These are phyloP conservation scores for Backusella sp. DNA, from an alignment of 192 early-diverging fungal species.

Conservation along the genomic window DNA sequence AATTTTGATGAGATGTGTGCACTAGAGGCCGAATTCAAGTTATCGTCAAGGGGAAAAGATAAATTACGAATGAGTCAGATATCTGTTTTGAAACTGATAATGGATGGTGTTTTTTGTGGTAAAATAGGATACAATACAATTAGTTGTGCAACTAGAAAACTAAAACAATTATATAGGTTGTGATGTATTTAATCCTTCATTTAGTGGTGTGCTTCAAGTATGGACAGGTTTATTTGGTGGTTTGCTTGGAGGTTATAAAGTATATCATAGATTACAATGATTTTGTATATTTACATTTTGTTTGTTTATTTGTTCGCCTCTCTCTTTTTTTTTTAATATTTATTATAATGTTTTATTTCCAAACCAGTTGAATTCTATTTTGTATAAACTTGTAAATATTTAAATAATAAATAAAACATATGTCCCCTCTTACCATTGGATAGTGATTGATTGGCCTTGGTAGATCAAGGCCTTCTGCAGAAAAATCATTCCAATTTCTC, in stretches of 20 bases:
- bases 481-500: slow-evolving; percentile 37
- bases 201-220: slow-evolving; percentile 50
- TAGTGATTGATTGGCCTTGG: neutral
- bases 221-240: slow-evolving; percentile 50
- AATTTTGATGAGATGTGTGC: slow-evolving; percentile 38
- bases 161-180: slow-evolving; percentile 40
- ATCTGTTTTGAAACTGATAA: slow-evolving; percentile 59
- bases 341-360: neutral
- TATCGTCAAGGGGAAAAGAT: slow-evolving; percentile 13
- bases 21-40: slow-evolving; percentile 8
- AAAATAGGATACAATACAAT: neutral
- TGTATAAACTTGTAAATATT: neutral
- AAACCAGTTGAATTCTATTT: neutral
- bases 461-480: slow-evolving; percentile 27
- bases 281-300: neutral
- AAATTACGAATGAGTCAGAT: slow-evolving; percentile 29
- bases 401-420: neutral
- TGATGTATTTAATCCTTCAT: slow-evolving; percentile 45
- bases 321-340: neutral
- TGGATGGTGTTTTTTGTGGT: slow-evolving; percentile 77
- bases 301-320: neutral
- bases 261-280: slow-evolving; percentile 25
- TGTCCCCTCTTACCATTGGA: neutral
- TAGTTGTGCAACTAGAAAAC: neutral
- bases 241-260: slow-evolving; percentile 46